Base-by-base conservation (phyloP, 2,329 filamentous ascomycete species). In the Didymella arachidicola region DNA sequence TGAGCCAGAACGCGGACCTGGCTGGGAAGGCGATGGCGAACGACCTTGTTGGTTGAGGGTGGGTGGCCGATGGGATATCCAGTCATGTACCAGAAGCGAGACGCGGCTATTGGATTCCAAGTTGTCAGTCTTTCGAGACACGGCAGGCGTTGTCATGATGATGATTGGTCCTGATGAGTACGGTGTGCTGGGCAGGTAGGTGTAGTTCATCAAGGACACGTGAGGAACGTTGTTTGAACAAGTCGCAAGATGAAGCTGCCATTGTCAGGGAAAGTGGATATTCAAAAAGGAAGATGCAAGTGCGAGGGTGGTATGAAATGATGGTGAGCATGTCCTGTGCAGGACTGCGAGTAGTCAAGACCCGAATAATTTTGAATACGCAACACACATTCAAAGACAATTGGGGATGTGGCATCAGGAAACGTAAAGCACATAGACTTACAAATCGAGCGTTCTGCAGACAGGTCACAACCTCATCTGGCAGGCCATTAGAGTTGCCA, bases 191-290 rank as follows among this genome's bases (percentile, higher is more conserved):
- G 93, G 90, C 22, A 99, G 89, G 80, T 97, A 98, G 73, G 95
- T 98, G 82, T 98, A 98, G 82, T 96, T 97, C 95, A 99, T 99
- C 65, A 99, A 87, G 36, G 93, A 96, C 66, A 98, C 92, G 77
- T 98, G 92, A 10, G 95, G 95, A 63, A 88, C 83, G 72, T 95
- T 90, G 67, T 90, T 84, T 68, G 87, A 87, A 77, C 91, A 96
- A 56, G 95, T 99, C 69, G 95, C 93, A 52, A 99, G 89, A 79
- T 99, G 95, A 67, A 99, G 92, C 93, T 97, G 60, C 45, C 5
- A 29, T n/a, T 12, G 38, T 63, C 38, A 66, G 63, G 14, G 14
- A 48, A 54, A 42, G 39, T 7, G 26, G 3, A 14, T 25, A 6
- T 11, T 11, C 7, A 41, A 22, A 41, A 8, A 4, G 18, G 10